Conservation (phyloP, 2,329 filamentous ascomycete genomes). For the Apiospora koreana region DNA sequence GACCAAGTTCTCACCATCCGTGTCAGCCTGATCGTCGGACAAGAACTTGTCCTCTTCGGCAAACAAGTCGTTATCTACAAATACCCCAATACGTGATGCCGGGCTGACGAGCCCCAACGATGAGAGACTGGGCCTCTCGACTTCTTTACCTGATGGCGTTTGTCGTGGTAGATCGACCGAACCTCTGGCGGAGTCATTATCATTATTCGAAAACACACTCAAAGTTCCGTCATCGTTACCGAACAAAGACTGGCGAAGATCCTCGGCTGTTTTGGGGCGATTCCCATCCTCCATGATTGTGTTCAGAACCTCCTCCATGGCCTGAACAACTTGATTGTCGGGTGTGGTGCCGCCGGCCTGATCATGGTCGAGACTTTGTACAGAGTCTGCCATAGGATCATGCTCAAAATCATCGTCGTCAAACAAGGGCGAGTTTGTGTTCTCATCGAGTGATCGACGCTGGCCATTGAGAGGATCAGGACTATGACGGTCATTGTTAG, state of each 20-base stretch:
- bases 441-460: conserved; percentile 73
- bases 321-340: conserved; percentile 81
- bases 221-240: conserved; percentile 52
- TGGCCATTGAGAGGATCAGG: conserved; percentile 42
- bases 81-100: conserved; percentile 86
- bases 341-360: conserved; percentile 59
- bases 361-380: conserved; percentile 78
- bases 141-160: conserved; percentile 41
- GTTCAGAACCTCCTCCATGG: conserved; percentile 88
- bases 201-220: conserved; percentile 52
- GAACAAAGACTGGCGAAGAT: conserved; percentile 68
- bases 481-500: conserved; percentile 38
- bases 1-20: conserved; percentile 54
- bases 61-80: conserved; percentile 91
- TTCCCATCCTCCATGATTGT: conserved; percentile 82
- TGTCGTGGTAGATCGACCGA: conserved; percentile 35
- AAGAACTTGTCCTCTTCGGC: conserved; percentile 83
- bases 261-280: conserved; percentile 63
- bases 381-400: conserved; percentile 69
- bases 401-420: conserved; percentile 80
- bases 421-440: conserved; percentile 61
- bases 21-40: conserved; percentile 82
- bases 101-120: conserved; percentile 89
- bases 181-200: conserved; percentile 55
- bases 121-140: conserved; percentile 80